A percentile compares a stretch with the other conserved stretches of the same genome.
Conservation (phyloP, 2,329 filamentous ascomycete species). For the Phialocephala subalpina region DNA sequence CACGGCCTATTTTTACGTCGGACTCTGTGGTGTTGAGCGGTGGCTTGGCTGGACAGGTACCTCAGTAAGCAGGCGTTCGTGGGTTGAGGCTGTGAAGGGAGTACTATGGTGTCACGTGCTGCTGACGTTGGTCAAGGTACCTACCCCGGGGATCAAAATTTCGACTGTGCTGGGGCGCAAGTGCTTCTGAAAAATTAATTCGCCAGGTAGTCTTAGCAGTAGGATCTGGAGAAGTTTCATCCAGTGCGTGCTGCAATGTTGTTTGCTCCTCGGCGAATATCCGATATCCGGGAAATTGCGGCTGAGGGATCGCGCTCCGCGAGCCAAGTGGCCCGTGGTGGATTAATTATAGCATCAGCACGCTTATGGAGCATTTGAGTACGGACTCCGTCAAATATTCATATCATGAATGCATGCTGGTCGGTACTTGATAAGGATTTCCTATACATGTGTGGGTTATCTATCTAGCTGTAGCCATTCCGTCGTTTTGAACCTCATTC, state of each 20-base stretch:
- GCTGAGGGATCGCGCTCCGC: constrained; percentile 3
- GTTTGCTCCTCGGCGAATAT: neutral
- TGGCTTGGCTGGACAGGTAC: constrained; percentile 7
- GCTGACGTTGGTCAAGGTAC: neutral
- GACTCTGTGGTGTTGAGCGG: neutral
- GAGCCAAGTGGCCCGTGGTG: constrained; percentile 6
- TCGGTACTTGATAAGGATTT: constrained; percentile 5
- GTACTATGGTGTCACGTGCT: neutral
- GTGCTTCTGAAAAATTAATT: neutral
- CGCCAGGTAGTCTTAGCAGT: neutral
- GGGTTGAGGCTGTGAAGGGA: constrained; percentile 1
- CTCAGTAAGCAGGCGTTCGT: neutral
- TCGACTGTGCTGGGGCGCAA: neutral
- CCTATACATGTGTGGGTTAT: constrained; percentile 4
- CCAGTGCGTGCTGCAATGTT: neutral
- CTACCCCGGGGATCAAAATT: neutral
- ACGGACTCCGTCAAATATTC: constrained; percentile 9
- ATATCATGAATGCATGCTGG: neutral
- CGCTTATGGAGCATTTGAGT: constrained; percentile 10
- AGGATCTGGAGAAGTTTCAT: constrained; percentile 10
- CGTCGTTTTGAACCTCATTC: constrained; percentile 6
- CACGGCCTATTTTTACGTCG: constrained; percentile 4
- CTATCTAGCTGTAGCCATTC: constrained; percentile 6
- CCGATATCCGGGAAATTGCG: neutral
- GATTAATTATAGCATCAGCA: constrained; percentile 2